Conservation (phyloP, 2,329 filamentous ascomycete genomes). For the Hymenoscyphus salicellus region DNA sequence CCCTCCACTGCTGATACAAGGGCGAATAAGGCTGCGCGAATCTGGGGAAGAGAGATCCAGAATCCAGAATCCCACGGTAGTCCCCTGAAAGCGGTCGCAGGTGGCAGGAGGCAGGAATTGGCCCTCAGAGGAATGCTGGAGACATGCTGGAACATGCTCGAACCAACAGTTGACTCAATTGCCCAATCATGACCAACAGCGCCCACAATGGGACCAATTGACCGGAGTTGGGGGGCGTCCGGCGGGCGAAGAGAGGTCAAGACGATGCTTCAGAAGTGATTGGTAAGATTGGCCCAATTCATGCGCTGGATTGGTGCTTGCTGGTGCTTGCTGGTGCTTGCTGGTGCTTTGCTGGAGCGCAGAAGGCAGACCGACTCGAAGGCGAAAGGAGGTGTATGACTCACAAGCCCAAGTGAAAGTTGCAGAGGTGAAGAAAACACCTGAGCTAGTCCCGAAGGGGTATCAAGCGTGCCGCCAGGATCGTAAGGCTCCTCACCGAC, state of each 20-base stretch:
- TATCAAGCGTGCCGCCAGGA: neutral
- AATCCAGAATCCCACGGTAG: neutral
- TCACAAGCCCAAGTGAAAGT: conserved; percentile 1
- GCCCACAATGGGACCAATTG: conserved; percentile 1
- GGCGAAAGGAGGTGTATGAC: conserved; percentile 7
- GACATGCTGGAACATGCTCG: conserved; percentile 8
- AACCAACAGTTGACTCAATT: conserved; percentile 7
- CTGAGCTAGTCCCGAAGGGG: neutral
- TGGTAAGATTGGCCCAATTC: conserved; percentile 14
- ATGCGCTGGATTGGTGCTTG: conserved; percentile 6
- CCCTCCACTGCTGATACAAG: neutral
- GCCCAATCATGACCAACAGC: conserved; percentile 10
- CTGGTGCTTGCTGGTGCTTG: too few species aligned
- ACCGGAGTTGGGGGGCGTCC: neutral
- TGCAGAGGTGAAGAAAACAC: neutral
- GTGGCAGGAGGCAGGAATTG: neutral
- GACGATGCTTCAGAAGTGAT: conserved; percentile 6
- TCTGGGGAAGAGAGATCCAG: neutral
- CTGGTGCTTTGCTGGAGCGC: neutral
- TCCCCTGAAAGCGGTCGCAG: too few species aligned
- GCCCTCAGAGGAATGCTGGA: neutral
- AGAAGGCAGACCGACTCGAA: conserved; percentile 6
- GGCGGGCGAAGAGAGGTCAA: neutral
- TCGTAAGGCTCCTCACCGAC: neutral
- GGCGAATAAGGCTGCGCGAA: conserved; percentile 1